These are phyloP conservation scores for Penicillium sp. DNA, from an alignment of 2,329 filamentous ascomycete species.

Conservation along the genomic window DNA sequence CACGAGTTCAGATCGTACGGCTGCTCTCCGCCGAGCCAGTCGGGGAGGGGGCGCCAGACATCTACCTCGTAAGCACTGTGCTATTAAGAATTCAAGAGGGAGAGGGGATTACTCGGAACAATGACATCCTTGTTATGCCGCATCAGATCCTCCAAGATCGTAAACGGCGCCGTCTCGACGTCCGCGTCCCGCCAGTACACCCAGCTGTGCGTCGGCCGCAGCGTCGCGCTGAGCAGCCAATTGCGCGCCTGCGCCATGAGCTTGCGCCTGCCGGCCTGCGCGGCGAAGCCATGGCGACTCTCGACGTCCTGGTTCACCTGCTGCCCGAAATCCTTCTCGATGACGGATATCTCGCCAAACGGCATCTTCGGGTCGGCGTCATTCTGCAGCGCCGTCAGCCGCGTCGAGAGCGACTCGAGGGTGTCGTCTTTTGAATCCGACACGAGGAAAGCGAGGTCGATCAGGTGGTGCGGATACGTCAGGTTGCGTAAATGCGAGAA, in stretches of 20 bases:
- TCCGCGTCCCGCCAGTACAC: constrained; percentile 99
- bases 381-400: constrained; percentile 74
- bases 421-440: constrained; percentile 96
- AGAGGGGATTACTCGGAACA: constrained; percentile 70
- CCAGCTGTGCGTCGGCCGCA: constrained; percentile 95
- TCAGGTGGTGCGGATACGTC: constrained; percentile 93
- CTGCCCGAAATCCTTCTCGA: constrained; percentile 98
- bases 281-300: constrained; percentile 93
- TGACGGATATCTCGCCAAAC: constrained; percentile 94
- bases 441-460: constrained; percentile 93
- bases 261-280: constrained; percentile 88
- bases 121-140: constrained; percentile 98
- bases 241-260: constrained; percentile 97
- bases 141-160: constrained; percentile 96
- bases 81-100: neutral
- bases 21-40: constrained; percentile 98
- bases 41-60: constrained; percentile 96
- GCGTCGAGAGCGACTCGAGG: constrained; percentile 67
- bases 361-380: constrained; percentile 74
- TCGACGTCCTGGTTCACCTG: constrained; percentile 97
- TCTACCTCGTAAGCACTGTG: constrained; percentile 57
- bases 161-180: constrained; percentile 94
- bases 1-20: constrained; percentile 98
- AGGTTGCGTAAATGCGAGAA: constrained; percentile 96
- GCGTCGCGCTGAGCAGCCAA: constrained; percentile 88